Conservation (phyloP, 1,284 basidiomycete species). For the Coniferiporia weirii region DNA sequence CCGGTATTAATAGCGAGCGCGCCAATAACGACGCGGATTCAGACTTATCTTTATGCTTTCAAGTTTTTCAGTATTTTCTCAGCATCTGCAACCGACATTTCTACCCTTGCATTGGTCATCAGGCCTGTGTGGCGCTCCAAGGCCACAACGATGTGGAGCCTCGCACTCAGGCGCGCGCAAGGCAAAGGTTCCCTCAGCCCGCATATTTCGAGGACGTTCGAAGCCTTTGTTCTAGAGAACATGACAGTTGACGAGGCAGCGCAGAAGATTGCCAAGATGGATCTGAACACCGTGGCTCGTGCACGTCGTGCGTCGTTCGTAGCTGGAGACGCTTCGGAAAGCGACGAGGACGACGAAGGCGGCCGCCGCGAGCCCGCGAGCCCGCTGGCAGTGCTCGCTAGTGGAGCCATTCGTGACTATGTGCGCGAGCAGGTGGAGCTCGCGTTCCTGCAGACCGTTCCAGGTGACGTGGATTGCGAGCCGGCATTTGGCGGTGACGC, state of each 20-base stretch:
- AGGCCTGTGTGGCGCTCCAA: constrained; percentile 38
- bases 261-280: constrained; percentile 32
- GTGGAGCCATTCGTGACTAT: constrained; percentile 42
- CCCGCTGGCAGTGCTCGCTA: constrained; percentile 48
- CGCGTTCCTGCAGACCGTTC: constrained; percentile 47
- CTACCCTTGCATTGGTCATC: constrained; percentile 52
- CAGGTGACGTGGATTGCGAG: constrained; percentile 29
- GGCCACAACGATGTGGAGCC: constrained; percentile 33
- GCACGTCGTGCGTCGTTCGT: constrained; percentile 1
- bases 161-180: constrained; percentile 13
- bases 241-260: constrained; percentile 47
- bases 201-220: constrained; percentile 37
- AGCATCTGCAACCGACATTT: constrained; percentile 43
- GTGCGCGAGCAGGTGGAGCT: constrained; percentile 44
- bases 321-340: background rate
- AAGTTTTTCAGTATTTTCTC: constrained; percentile 36
- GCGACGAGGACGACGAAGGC: background rate
- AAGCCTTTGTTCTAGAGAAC: constrained; percentile 48
- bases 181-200: constrained; percentile 29
- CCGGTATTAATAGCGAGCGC: constrained; percentile 25
- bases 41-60: constrained; percentile 47
- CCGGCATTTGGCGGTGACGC: constrained; percentile 29
- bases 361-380: background rate
- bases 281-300: constrained; percentile 18
- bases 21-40: constrained; percentile 38